Evolutionary conservation across 192 early-diverging fungal species (phyloP).

Genomic region (Coemansia sp.): DNA sequence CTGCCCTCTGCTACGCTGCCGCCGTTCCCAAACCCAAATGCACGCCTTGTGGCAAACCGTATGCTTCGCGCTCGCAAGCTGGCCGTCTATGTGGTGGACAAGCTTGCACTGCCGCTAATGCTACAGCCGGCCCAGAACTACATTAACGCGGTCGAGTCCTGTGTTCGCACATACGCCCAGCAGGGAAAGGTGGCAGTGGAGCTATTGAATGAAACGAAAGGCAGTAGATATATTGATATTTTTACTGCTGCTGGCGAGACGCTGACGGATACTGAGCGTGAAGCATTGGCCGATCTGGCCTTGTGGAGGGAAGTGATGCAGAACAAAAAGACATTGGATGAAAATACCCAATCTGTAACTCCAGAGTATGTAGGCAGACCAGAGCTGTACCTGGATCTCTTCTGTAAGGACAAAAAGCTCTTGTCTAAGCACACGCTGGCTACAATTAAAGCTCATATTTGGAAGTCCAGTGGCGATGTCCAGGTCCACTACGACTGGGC

Average conservation of each 20-base stretch:
- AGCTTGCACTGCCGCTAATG: constrained; percentile 55
- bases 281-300: constrained; percentile 31
- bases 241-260: constrained; percentile 34
- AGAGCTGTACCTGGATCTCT: constrained; percentile 44
- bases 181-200: not conserved
- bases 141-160: constrained; percentile 36
- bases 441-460: constrained; percentile 41
- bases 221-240: constrained; percentile 8
- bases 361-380: constrained; percentile 34
- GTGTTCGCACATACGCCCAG: constrained; percentile 20
- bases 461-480: constrained; percentile 52
- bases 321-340: not conserved
- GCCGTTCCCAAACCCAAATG: constrained; percentile 48
- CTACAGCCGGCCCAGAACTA: constrained; percentile 48
- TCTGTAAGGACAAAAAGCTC: constrained; percentile 34
- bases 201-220: not conserved
- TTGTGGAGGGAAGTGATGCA: constrained; percentile 17
- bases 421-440: constrained; percentile 38
- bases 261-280: constrained; percentile 25
- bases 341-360: not conserved
- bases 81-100: constrained; percentile 78
- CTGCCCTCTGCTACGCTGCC: constrained; percentile 51
- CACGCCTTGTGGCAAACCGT: constrained; percentile 78
- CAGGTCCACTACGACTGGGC: constrained; percentile 51
- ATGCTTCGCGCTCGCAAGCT: constrained; percentile 89